phyloP scores from a whole-genome alignment of 371 early-diverging fungal genomes.

The Phascolomyces articulosus region DNA sequence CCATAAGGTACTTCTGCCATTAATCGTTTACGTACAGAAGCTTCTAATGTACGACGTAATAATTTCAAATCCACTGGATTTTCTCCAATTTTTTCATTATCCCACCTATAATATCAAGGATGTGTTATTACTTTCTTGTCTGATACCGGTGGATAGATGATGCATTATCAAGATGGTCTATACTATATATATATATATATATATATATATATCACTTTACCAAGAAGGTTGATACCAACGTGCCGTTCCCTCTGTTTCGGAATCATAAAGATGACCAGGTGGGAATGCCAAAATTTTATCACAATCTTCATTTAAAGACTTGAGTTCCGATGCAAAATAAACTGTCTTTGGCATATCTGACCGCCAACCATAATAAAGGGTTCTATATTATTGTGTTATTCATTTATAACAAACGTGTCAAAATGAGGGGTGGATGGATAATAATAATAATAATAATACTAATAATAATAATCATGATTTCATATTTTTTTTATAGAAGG shows the following conservation, averaged over 20 bases:
- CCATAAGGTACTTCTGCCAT: slow-evolving; percentile 98
- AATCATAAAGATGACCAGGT: slow-evolving; percentile 91
- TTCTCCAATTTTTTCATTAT: slow-evolving; percentile 56
- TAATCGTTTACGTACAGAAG: slow-evolving; percentile 90
- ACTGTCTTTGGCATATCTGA: slow-evolving; percentile 81
- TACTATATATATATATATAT: no score
- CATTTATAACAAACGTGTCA: no score
- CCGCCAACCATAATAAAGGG: slow-evolving; percentile 93
- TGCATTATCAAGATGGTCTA: no score
- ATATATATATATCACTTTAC: no score
- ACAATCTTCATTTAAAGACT: slow-evolving; percentile 92
- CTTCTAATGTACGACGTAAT: slow-evolving; percentile 81
- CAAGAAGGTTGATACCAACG: slow-evolving; percentile 92
- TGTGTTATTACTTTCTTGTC: no score
- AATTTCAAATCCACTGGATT: slow-evolving; percentile 64
- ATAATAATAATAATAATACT: no score
- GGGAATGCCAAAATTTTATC: slow-evolving; percentile 95
- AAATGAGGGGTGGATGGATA: no score
- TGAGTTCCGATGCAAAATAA: slow-evolving; percentile 94
- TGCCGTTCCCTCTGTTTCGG: slow-evolving; percentile 72
- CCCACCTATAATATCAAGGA: slow-evolving; percentile 37
- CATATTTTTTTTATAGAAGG: no score
- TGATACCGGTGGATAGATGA: no score
- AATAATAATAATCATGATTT: no score
- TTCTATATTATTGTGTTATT: slow-evolving; percentile 22